phyloP scores from a whole-genome alignment of 108 stramenopile genomes.

The Pseudonitzschia pungens region DNA sequence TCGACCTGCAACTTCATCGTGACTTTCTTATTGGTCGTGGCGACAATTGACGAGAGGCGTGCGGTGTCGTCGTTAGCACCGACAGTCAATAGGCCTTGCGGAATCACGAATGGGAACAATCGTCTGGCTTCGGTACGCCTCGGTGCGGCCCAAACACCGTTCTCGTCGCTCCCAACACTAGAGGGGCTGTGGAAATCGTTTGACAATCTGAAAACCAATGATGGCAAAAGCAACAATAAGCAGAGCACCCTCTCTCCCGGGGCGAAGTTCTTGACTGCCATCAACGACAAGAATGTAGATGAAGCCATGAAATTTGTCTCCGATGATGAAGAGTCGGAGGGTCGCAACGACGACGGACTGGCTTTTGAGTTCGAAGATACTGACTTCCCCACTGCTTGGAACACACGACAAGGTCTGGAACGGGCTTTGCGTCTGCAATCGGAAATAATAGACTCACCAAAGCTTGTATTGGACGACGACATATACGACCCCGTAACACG shows the following conservation, averaged over 20 bases:
- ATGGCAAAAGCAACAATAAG: not conserved
- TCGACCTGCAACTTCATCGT: no score
- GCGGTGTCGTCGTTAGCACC: no score
- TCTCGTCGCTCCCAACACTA: not conserved
- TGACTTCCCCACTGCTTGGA: constrained; percentile 13
- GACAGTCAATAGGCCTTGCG: no score
- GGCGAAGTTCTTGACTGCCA: constrained; percentile 1
- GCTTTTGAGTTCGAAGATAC: constrained; percentile 16
- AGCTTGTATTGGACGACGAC: constrained; percentile 21
- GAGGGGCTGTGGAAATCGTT: constrained; percentile 10
- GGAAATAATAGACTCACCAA: not conserved
- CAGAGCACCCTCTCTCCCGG: not conserved
- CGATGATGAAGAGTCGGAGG: not conserved
- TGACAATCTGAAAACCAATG: not conserved
- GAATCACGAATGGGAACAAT: no score
- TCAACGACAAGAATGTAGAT: constrained; percentile 14
- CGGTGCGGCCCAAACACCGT: not conserved
- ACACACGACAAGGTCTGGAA: constrained; percentile 14
- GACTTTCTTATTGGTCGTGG: no score
- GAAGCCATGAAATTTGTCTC: constrained; percentile 16
- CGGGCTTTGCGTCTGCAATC: constrained; percentile 15
- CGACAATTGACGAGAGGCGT: no score
- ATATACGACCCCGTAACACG: constrained; percentile 2
- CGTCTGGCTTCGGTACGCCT: not conserved
- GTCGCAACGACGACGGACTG: not conserved